Percentiles rank a stretch among this genome's conserved stretches.
These are phyloP conservation scores for Penicillium cinerascens DNA, from an alignment of 495 filamentous ascomycete species.

Conservation along the genomic window DNA sequence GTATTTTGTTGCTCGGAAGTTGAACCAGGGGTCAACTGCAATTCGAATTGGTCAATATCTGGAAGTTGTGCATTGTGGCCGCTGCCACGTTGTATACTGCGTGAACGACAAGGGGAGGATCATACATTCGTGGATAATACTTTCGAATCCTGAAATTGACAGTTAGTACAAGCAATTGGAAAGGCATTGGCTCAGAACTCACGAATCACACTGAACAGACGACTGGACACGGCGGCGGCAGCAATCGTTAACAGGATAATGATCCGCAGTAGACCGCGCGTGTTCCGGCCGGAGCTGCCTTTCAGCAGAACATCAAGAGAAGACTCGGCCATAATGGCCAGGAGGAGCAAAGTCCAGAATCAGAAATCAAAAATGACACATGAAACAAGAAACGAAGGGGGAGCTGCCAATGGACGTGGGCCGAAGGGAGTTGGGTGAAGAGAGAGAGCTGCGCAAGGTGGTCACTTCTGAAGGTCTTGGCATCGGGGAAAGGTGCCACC, in stretches of 20 bases:
- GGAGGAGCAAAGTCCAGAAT: slow-evolving; percentile 33
- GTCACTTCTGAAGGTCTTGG: slow-evolving; percentile 41
- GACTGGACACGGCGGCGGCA: slow-evolving; percentile 86
- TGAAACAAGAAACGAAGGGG: slow-evolving; percentile 36
- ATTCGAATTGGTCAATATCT: slow-evolving; percentile 20
- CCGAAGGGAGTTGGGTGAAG: slow-evolving; percentile 28
- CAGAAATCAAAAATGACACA: slow-evolving; percentile 27
- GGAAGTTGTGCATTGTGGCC: slow-evolving; percentile 2
- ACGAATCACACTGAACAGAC: slow-evolving; percentile 97
- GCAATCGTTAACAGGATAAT: slow-evolving; percentile 93
- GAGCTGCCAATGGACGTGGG: slow-evolving; percentile 28
- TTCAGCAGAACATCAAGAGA: slow-evolving; percentile 58
- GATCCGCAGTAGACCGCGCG: slow-evolving; percentile 81
- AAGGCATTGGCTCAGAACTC: slow-evolving; percentile 36
- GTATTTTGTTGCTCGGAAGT: slow-evolving; percentile 98
- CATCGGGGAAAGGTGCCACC: slow-evolving; percentile 28
- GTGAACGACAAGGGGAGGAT: slow-evolving; percentile 22
- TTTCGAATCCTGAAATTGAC: slow-evolving; percentile 76
- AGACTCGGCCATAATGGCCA: slow-evolving; percentile 53
- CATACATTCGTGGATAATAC: slow-evolving; percentile 99
- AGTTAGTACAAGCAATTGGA: neutral
- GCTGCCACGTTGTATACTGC: slow-evolving; percentile 7
- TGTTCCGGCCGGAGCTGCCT: slow-evolving; percentile 66
- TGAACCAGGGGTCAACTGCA: slow-evolving; percentile 99
- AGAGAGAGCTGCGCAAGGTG: slow-evolving; percentile 46